These are phyloP conservation scores for Haematococcus lacustris DNA, from an alignment of 139 green algal genomes.

Conservation along the genomic window DNA sequence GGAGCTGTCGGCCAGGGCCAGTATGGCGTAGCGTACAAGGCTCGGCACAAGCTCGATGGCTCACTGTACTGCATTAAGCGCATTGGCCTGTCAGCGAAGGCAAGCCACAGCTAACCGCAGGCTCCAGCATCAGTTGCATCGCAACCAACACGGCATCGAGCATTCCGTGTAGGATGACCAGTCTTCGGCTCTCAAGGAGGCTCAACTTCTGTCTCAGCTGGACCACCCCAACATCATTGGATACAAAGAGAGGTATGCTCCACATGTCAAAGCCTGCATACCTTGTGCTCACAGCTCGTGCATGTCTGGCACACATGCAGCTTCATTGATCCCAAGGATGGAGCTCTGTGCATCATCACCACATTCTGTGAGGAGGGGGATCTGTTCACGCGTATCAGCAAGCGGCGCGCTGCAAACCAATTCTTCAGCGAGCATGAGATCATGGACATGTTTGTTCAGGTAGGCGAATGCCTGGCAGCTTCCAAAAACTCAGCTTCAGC, in stretches of 20 bases:
- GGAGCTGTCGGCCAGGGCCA: conserved; percentile 11
- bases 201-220: conserved; percentile 42
- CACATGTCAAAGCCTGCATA: no score
- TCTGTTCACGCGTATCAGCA: conserved; percentile 31
- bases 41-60: conserved; percentile 23
- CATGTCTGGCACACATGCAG: conserved; percentile 8
- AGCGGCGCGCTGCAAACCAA: conserved; percentile 13
- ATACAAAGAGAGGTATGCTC: conserved; percentile 50
- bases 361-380: conserved; percentile 52
- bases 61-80: conserved; percentile 47
- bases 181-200: conserved; percentile 32
- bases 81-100: conserved; percentile 43
- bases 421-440: conserved; percentile 53
- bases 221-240: conserved; percentile 57
- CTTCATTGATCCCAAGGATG: conserved; percentile 44
- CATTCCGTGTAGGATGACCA: conserved; percentile 32
- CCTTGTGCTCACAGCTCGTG: background rate
- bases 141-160: background rate
- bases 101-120: background rate
- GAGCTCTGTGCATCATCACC: conserved; percentile 36
- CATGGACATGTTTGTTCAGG: conserved; percentile 66
- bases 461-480: no score
- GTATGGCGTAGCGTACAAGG: conserved; percentile 27
- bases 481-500: no score
- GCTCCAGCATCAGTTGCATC: background rate